Conservation (phyloP, 2,329 filamentous ascomycete genomes). For the Pseudonectria buxi region DNA sequence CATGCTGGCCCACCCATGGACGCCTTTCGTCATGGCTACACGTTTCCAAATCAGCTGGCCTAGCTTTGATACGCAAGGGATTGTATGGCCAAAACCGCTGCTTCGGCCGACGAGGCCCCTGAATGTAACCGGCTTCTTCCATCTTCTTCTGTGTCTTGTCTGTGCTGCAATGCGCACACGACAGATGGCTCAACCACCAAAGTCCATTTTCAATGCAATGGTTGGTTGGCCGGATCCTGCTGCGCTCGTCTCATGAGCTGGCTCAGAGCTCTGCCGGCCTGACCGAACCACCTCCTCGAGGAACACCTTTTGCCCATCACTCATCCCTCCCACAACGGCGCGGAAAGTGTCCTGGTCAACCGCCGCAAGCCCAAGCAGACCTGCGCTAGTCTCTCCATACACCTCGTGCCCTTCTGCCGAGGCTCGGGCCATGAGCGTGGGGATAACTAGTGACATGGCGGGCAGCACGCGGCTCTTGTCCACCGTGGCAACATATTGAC, state of each 20-base stretch:
- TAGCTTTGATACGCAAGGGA: not conserved
- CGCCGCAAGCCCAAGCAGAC: constrained; percentile 75
- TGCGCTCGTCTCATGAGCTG: constrained; percentile 31
- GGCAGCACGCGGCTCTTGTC: constrained; percentile 41
- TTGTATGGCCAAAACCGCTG: too few relatives aligned
- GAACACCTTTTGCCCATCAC: constrained; percentile 61
- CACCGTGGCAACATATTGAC: constrained; percentile 56
- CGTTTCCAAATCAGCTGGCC: not conserved
- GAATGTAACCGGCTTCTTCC: too few relatives aligned
- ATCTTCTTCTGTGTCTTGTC: too few relatives aligned
- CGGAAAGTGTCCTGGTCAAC: constrained; percentile 68
- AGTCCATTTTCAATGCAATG: constrained; percentile 94
- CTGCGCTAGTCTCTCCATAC: constrained; percentile 66
- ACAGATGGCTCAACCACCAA: constrained; percentile 43
- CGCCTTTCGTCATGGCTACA: too few relatives aligned
- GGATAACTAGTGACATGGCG: constrained; percentile 70
- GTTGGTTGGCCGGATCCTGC: constrained; percentile 58
- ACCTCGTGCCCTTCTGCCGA: constrained; percentile 52
- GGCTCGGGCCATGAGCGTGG: constrained; percentile 68
- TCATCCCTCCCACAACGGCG: constrained; percentile 65
- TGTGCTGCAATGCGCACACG: too few relatives aligned
- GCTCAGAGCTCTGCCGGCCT: constrained; percentile 43
- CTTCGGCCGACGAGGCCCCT: too few relatives aligned
- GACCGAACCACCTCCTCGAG: constrained; percentile 75
- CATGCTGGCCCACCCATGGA: too few relatives aligned